phyloP scores from a whole-genome alignment of 2,329 filamentous ascomycete genomes.

The Aspergillus sergii region DNA sequence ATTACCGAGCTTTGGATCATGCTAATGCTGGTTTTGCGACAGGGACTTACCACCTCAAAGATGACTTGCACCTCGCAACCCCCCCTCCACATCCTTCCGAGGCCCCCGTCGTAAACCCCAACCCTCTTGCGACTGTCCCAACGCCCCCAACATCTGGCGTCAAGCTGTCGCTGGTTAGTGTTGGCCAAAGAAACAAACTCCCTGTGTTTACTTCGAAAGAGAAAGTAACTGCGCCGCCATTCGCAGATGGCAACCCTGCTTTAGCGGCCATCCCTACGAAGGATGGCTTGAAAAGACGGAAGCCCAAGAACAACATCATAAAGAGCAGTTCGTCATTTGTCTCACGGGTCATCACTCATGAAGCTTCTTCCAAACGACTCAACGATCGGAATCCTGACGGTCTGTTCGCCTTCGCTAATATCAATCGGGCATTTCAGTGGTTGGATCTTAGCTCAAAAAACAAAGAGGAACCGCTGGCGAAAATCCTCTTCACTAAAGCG shows the following conservation, averaged over 20 bases:
- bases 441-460: constrained; percentile 74
- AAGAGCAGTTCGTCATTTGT: constrained; percentile 99
- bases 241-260: constrained; percentile 82
- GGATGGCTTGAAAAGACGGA: constrained; percentile 71
- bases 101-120: constrained; percentile 81
- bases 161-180: constrained; percentile 74
- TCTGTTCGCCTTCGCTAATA: constrained; percentile 88
- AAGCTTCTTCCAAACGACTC: constrained; percentile 75
- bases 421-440: constrained; percentile 96
- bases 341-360: constrained; percentile 91
- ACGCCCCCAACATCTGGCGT: constrained; percentile 83
- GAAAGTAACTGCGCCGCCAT: constrained; percentile 61
- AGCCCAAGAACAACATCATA: constrained; percentile 97
- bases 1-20: background rate
- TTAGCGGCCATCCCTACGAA: constrained; percentile 68
- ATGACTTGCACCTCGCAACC: constrained; percentile 89
- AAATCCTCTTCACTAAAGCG: constrained; percentile 95
- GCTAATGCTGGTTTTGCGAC: constrained; percentile 26
- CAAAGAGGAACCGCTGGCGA: constrained; percentile 85
- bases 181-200: constrained; percentile 62
- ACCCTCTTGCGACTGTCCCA: constrained; percentile 83
- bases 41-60: constrained; percentile 89
- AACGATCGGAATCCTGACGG: constrained; percentile 77
- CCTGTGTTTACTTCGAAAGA: constrained; percentile 51
- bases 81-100: constrained; percentile 96